These are phyloP conservation scores for Ophiostoma himal-ulmi DNA, from an alignment of 2,329 filamentous ascomycete genomes.

Conservation along the genomic window DNA sequence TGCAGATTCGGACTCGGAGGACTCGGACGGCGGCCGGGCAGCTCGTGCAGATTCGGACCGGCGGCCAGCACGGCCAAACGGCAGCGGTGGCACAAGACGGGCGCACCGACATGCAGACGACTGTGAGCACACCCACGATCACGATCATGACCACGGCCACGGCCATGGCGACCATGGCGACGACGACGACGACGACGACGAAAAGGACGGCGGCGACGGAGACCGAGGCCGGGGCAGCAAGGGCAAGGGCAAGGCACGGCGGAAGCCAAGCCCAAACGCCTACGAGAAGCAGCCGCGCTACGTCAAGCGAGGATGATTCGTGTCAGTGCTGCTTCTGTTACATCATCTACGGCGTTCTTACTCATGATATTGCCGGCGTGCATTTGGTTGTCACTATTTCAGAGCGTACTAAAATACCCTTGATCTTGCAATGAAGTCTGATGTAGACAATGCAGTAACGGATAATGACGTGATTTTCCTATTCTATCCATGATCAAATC, in stretches of 20 bases:
- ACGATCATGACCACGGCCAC: conserved; percentile 33
- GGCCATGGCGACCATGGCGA: conserved; percentile 32
- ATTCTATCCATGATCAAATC: background rate
- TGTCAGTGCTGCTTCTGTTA: background rate
- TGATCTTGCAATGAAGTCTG: background rate
- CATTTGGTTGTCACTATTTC: background rate
- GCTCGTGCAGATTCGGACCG: conserved; percentile 24
- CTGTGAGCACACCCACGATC: conserved; percentile 32
- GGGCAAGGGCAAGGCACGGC: conserved; percentile 27
- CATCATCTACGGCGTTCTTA: background rate
- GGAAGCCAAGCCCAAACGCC: conserved; percentile 66
- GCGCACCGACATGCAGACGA: conserved; percentile 33
- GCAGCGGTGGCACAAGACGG: conserved; percentile 25
- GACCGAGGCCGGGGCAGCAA: background rate
- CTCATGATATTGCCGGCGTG: background rate
- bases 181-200: conserved; percentile 33
- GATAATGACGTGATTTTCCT: background rate
- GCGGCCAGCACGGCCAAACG: conserved; percentile 27
- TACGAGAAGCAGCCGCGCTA: conserved; percentile 64
- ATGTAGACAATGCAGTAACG: background rate
- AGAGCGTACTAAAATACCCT: background rate
- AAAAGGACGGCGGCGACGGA: conserved; percentile 32
- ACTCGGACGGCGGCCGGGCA: conserved; percentile 29
- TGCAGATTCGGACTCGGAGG: conserved; percentile 33
- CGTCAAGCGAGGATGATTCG: conserved; percentile 33